Conservation (phyloP, 306 rosid genomes). For the Aeschynomene evenia region DNA sequence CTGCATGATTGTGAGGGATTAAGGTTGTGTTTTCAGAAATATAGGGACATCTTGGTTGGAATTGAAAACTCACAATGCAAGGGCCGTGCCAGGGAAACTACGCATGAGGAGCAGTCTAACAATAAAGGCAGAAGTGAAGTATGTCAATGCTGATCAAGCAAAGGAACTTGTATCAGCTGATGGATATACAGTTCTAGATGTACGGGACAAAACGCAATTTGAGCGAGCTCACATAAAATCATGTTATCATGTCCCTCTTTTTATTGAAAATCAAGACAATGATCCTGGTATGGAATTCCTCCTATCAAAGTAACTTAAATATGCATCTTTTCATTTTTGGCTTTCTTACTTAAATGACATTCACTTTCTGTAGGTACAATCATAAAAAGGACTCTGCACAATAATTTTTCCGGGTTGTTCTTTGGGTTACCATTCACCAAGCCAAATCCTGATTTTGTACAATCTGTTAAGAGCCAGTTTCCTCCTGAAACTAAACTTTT, state of each 20-base stretch:
- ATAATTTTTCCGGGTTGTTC: slow-evolving; percentile 89
- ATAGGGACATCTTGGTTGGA: slow-evolving; percentile 58
- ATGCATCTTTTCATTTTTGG: not conserved
- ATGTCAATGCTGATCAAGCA: slow-evolving; percentile 73
- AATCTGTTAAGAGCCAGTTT: slow-evolving; percentile 68
- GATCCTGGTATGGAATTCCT: slow-evolving; percentile 55
- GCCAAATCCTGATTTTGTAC: slow-evolving; percentile 74
- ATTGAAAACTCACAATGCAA: slow-evolving; percentile 52
- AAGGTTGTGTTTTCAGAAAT: slow-evolving; percentile 64
- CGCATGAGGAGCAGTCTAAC: slow-evolving; percentile 37
- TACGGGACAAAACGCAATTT: slow-evolving; percentile 71
- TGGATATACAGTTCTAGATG: slow-evolving; percentile 75
- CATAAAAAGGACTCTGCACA: slow-evolving; percentile 81
- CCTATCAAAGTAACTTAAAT: not conserved
- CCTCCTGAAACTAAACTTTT: slow-evolving; percentile 65
- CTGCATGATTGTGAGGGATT: slow-evolving; percentile 41
- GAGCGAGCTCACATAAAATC: slow-evolving; percentile 85
- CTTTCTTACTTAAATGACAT: not conserved
- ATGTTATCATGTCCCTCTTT: slow-evolving; percentile 82
- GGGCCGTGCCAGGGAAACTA: slow-evolving; percentile 47
- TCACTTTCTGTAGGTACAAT: slow-evolving; percentile 67
- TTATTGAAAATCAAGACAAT: slow-evolving; percentile 78
- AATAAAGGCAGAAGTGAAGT: slow-evolving; percentile 70
- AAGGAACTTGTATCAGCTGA: slow-evolving; percentile 64
- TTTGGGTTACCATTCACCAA: slow-evolving; percentile 83